Base-by-base conservation (phyloP, 441 rosid genomes). In the Populus tomentosa region DNA sequence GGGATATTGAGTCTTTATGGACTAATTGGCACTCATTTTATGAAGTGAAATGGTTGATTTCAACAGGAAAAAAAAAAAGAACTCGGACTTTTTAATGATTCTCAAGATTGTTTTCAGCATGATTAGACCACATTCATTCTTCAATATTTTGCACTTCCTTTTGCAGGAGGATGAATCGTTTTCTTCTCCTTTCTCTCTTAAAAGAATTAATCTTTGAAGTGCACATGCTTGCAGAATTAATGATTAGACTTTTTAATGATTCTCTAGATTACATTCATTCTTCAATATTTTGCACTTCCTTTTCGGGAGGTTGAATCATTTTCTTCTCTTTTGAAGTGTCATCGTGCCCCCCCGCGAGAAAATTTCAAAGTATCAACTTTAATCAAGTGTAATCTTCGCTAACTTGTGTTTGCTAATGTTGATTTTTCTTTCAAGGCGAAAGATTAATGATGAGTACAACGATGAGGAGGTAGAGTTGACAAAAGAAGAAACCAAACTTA, bases 381-480 rank as follows among this genome's bases (percentile, higher is more conserved):
- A 53, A 53, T 53, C 23, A 20, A 20, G 62, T 56, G 21, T 56
- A 56, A 56, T 56, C 62, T 20, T 6, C 7, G 21, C 62, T 56
- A 20, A 56, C 62, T 1, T 24, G 24, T 56, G 62, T 59, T 35
- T 74, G 33, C 6, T 32, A 50, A 77, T 80, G 35, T 16, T 73
- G 7, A 21, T 67, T 74, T 62, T 68, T 28, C 75, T 26, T 75
- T 78, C 79, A 95, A 33, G 99, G 99, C 91, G 92, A 75, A 94
- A 91, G 85, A 78, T 95, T 70, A 80, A 87, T 75, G 99, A 95
- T 85, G 95, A 91, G 50, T 92, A 91, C 84, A 89, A 92, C 73
- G 97, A 95, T 63, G 98, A 95, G 91, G 91, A 85, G 74, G 88
- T 94, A 4, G 97, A 90, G 73, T 71, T 95, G 76, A 89, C 97